Evolutionary conservation across 1,284 basidiomycete species (phyloP).

Genomic region (Puccinia brachypodii): DNA sequence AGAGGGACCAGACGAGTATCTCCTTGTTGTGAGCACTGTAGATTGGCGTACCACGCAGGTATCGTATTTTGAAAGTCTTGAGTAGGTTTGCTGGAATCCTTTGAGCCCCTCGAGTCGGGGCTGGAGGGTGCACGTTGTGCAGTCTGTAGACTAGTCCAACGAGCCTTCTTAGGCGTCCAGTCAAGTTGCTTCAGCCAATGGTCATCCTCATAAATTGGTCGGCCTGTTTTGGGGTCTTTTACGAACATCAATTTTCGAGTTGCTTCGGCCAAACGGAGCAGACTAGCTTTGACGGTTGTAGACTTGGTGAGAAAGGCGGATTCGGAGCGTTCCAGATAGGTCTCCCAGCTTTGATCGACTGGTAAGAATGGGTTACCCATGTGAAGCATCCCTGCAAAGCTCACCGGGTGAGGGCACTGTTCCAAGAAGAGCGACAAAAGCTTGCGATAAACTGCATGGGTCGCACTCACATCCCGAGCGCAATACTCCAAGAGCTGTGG

Average conservation of each 20-base stretch:
- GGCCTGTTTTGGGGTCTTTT: slow-evolving; percentile 51
- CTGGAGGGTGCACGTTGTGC: neutral
- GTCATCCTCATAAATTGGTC: slow-evolving; percentile 68
- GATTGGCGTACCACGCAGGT: slow-evolving; percentile 38
- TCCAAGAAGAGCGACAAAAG: slow-evolving; percentile 81
- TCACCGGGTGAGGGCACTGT: slow-evolving; percentile 87
- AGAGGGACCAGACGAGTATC: neutral
- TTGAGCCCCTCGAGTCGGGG: neutral
- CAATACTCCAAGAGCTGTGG: slow-evolving; percentile 84
- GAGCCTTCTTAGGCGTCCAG: slow-evolving; percentile 87
- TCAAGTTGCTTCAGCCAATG: slow-evolving; percentile 89
- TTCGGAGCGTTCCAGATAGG: slow-evolving; percentile 77
- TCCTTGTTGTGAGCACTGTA: neutral
- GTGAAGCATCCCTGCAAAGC: slow-evolving; percentile 83
- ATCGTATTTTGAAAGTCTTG: slow-evolving; percentile 31
- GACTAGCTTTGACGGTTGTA: slow-evolving; percentile 68
- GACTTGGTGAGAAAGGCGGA: slow-evolving; percentile 74
- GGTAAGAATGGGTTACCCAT: slow-evolving; percentile 92
- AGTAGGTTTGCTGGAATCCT: slow-evolving; percentile 10
- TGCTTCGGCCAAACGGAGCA: slow-evolving; percentile 68
- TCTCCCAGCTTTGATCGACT: slow-evolving; percentile 84
- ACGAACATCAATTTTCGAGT: slow-evolving; percentile 54
- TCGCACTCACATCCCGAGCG: slow-evolving; percentile 77
- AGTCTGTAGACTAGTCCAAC: slow-evolving; percentile 56
- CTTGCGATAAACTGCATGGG: slow-evolving; percentile 75